These are phyloP conservation scores for Amauroascus niger DNA, from an alignment of 2,329 filamentous ascomycete genomes.

Conservation along the genomic window DNA sequence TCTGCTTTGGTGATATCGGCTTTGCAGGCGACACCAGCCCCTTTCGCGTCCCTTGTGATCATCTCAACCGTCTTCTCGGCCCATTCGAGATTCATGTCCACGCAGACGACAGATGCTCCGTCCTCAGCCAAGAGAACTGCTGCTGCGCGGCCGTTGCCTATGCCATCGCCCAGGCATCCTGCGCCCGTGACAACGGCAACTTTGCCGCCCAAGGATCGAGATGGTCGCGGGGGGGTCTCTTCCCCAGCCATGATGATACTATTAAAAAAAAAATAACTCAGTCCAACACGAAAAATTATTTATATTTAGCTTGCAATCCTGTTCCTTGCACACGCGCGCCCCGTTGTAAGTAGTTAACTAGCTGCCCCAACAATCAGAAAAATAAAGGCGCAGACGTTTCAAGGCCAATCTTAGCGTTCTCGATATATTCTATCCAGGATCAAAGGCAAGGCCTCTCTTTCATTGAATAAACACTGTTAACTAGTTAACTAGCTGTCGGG, in stretches of 20 bases:
- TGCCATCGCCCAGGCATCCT: constrained; percentile 47
- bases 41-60: constrained; percentile 35
- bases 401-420: neutral
- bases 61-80: constrained; percentile 48
- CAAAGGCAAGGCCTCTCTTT: too few species aligned
- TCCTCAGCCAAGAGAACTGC: constrained; percentile 52
- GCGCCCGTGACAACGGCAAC: constrained; percentile 50
- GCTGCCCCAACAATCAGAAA: neutral
- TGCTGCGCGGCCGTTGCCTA: constrained; percentile 52
- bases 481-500: too few species aligned
- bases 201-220: constrained; percentile 16
- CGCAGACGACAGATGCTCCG: constrained; percentile 50
- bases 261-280: too few species aligned
- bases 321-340: neutral
- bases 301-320: neutral
- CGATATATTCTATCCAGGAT: too few species aligned
- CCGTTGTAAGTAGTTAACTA: too few species aligned
- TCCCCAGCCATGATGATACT: constrained; percentile 3
- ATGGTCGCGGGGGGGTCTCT: constrained; percentile 17
- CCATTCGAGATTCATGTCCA: constrained; percentile 44
- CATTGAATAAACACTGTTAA: too few species aligned
- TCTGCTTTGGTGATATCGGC: constrained; percentile 47
- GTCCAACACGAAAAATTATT: neutral
- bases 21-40: constrained; percentile 36
- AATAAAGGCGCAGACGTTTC: neutral